Evolutionary conservation across 1,139 yeast species (phyloP).

Genomic region (Blastobotrys capitulatus): DNA sequence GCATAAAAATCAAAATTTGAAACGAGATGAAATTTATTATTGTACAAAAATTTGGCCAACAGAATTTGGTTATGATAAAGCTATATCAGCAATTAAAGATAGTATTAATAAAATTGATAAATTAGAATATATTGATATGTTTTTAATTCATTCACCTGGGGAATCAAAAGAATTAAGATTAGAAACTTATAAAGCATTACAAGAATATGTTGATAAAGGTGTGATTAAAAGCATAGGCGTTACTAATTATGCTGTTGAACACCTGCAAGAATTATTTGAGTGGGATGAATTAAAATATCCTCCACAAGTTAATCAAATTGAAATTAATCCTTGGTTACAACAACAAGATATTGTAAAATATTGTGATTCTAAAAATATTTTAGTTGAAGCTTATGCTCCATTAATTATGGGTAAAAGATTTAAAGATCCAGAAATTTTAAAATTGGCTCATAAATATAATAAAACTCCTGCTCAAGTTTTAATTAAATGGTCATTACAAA

Average conservation of each 20-base stretch:
- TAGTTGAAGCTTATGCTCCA: constrained; percentile 76
- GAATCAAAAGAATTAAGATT: constrained; percentile 28
- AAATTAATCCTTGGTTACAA: constrained; percentile 84
- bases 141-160: constrained; percentile 39
- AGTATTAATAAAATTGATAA: constrained; percentile 34
- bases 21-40: constrained; percentile 62
- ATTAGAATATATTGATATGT: constrained; percentile 60
- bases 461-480: constrained; percentile 42
- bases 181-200: constrained; percentile 41
- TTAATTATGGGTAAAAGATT: constrained; percentile 55
- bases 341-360: constrained; percentile 62
- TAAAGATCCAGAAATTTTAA: constrained; percentile 46
- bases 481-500: constrained; percentile 39
- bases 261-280: constrained; percentile 65
- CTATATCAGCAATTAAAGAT: constrained; percentile 41
- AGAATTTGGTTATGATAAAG: constrained; percentile 42
- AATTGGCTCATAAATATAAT: constrained; percentile 37
- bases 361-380: constrained; percentile 54
- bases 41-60: constrained; percentile 75
- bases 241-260: constrained; percentile 71
- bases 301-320: constrained; percentile 81
- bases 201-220: constrained; percentile 46
- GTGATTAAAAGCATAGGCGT: constrained; percentile 69
- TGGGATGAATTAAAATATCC: constrained; percentile 53
- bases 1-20: constrained; percentile 18